These are phyloP conservation scores for Fusarium heterosporum DNA, from an alignment of 2,329 filamentous ascomycete species.

Conservation along the genomic window DNA sequence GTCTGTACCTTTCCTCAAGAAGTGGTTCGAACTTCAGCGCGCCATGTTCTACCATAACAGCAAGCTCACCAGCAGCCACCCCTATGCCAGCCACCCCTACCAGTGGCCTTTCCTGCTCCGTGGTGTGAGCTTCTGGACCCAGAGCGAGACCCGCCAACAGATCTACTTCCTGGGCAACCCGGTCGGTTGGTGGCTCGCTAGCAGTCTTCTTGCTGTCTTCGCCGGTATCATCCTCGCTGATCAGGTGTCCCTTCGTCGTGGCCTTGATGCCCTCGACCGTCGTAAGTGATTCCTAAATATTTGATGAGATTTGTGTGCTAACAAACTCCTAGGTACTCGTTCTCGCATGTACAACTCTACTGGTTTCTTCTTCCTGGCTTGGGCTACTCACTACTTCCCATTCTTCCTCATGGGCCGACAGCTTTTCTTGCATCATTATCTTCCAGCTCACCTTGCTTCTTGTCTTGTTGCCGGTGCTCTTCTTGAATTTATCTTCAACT, in stretches of 20 bases:
- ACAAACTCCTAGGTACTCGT: conserved; percentile 74
- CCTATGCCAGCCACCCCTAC: conserved; percentile 93
- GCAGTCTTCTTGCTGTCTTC: conserved; percentile 91
- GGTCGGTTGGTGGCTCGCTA: conserved; percentile 96
- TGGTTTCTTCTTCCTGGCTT: conserved; percentile 98
- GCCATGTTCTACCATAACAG: conserved; percentile 99
- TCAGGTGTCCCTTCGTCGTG: conserved; percentile 91
- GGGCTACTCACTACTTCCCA: conserved; percentile 96
- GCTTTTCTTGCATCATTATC: conserved; percentile 97
- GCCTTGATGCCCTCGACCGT: conserved; percentile 90
- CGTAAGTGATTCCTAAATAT: conserved; percentile 70
- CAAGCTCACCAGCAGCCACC: conserved; percentile 95
- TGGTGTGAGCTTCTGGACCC: conserved; percentile 99
- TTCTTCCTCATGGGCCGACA: conserved; percentile 99
- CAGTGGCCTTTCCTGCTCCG: conserved; percentile 98
- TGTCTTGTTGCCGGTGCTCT: conserved; percentile 90
- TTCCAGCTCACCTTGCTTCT: conserved; percentile 93
- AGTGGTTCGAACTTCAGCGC: conserved; percentile 96
- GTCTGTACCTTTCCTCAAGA: conserved; percentile 85
- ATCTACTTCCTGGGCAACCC: conserved; percentile 99
- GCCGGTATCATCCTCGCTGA: conserved; percentile 92
- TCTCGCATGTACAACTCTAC: conserved; percentile 98
- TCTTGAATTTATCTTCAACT: conserved; percentile 95
- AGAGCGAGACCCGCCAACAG: conserved; percentile 92
- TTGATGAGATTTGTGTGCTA: conserved; percentile 39